Evolutionary conservation across 768 basidiomycete genomes (phyloP), one percentile per base, ranked within the genome.

Genomic region (Mycena chlorophos): DNA sequence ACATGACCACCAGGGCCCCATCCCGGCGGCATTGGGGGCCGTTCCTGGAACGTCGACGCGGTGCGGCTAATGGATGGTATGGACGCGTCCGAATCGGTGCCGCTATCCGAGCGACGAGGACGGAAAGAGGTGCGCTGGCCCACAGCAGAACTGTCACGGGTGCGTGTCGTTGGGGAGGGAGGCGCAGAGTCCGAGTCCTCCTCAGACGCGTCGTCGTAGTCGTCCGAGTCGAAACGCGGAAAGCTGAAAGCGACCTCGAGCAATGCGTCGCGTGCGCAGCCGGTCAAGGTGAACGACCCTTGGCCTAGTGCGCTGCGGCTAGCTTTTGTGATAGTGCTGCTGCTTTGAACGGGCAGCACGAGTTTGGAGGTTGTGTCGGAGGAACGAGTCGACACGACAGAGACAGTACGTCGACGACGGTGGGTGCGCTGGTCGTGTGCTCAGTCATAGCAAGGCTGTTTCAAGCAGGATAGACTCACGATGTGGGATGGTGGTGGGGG

Each of bases 61-160:
- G 60, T 61, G 17, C 60, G 54, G 50, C 56, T 61, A 39, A 61
- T 57, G 2, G 60, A 61, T 26, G 60, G 60, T 13, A 57, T 47
- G 8, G 55, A 45, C 23, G 19, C 39, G n/a, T n/a, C n/a, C n/a
- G n/a, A n/a, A 40, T 55, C 54, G 19, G 23, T 51, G 42, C 28
- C 46, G 52, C 49, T 42, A 22, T 42, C 40, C 39, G 26, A 37
- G n/a, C n/a, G n/a, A n/a, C n/a, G n/a, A n/a, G n/a, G n/a, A 22
- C 40, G 40, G 40, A 42, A 20, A 42, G 13, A 20, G 5, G 31
- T 34, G 31, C 31, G 31, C 17, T 8, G 31, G 31, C 17, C 31
- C 8, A 34, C 8, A 17, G 31, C 31, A 17, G 8, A 34, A 34
- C 4, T 12, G 23, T 4, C n/a, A 39, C 43, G 34, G 12, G 27